phyloP scores from a whole-genome alignment of 1,139 yeast species.

The Taphrina pruni region DNA sequence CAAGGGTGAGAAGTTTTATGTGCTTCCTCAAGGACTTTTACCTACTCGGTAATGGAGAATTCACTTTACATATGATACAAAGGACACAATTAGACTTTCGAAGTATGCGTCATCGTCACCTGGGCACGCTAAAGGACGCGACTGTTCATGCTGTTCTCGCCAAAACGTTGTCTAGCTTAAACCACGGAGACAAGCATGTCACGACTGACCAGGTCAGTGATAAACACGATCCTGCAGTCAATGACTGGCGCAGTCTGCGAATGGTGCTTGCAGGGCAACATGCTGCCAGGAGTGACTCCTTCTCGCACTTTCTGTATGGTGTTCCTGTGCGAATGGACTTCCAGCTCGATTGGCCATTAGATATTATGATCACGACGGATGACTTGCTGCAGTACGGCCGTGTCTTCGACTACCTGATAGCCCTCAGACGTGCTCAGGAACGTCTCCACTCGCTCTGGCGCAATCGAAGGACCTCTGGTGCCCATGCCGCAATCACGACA shows the following conservation, averaged over 20 bases:
- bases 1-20: neutral
- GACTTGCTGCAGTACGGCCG: conserved; percentile 7
- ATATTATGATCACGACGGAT: neutral
- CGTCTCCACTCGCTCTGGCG: conserved; percentile 17
- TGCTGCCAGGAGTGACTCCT: neutral
- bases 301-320: conserved; percentile 11
- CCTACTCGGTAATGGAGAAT: conserved; percentile 14
- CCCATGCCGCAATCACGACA: neutral
- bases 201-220: neutral
- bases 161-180: conserved; percentile 2
- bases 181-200: neutral
- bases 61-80: neutral
- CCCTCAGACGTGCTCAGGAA: conserved; percentile 13
- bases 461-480: neutral
- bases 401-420: conserved; percentile 11
- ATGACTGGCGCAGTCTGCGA: neutral
- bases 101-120: conserved; percentile 6
- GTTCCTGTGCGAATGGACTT: neutral
- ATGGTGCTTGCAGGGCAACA: neutral
- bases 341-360: conserved; percentile 10
- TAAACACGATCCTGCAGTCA: conserved; percentile 5
- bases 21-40: conserved; percentile 1
- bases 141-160: conserved; percentile 18
- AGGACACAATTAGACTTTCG: conserved; percentile 4
- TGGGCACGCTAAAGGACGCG: conserved; percentile 16